Evolutionary conservation across 2,329 filamentous ascomycete species (phyloP).

Genomic region (Catunica adiposa): DNA sequence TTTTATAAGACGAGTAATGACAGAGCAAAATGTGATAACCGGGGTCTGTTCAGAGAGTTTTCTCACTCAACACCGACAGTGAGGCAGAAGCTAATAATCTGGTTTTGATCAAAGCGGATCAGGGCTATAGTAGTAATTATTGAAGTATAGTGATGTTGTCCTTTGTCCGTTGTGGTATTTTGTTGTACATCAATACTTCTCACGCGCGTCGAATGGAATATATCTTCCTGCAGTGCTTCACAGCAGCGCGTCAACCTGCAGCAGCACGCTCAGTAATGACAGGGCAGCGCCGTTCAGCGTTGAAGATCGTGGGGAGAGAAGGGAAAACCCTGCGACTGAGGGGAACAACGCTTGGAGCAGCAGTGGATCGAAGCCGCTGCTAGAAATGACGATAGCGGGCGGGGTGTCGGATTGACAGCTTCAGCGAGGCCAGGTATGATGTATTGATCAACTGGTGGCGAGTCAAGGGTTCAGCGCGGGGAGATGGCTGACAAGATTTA

Average conservation of each 20-base stretch:
- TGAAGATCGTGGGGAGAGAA: neutral
- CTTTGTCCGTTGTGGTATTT: neutral
- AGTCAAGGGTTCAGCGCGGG: neutral
- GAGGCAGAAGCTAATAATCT: no score
- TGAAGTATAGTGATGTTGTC: no score
- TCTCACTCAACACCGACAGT: no score
- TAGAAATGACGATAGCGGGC: neutral
- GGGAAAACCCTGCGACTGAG: neutral
- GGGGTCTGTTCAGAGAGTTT: no score
- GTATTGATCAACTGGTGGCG: no score
- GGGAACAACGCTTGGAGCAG: neutral
- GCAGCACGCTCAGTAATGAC: neutral
- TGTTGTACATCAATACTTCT: neutral
- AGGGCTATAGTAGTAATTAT: no score
- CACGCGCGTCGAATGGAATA: neutral
- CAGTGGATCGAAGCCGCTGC: neutral
- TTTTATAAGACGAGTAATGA: neutral
- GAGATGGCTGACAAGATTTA: neutral
- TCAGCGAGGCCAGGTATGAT: no score
- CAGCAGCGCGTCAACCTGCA: neutral
- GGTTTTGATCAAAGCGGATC: no score
- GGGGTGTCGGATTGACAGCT: neutral
- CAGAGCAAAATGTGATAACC: no score
- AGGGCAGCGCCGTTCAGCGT: neutral
- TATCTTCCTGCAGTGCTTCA: neutral